Evolutionary conservation across 495 filamentous ascomycete species (phyloP), one percentile per base, ranked within the genome.

Genomic region (Aspergillus kassunensis): DNA sequence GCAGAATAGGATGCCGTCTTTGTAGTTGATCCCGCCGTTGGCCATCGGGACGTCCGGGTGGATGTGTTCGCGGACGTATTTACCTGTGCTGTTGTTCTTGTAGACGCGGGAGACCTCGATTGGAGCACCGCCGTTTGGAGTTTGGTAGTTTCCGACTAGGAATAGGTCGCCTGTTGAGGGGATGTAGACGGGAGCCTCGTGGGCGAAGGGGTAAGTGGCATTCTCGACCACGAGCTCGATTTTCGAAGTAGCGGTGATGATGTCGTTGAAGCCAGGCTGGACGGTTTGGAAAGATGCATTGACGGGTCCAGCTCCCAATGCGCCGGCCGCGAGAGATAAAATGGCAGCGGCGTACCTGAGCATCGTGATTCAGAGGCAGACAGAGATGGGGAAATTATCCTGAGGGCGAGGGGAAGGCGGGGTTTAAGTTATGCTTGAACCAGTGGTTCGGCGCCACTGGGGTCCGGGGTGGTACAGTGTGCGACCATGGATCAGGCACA

Each of bases 171-270:
- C 29, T 3, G 27, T 45, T 0, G 48, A 47, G n/a, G 60, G 60
- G 44, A 76, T 65, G 62, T 73, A 88, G 48, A 81, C 75, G 46
- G 83, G 81, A 1, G 78, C 80, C 65, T 82, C 78, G 66, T 83
- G 78, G 65, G 87, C 87, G 51, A 72, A 76, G 4, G 70, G 62
- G 44, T 69, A 72, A 11, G 34, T 44, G 0, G 51, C 42, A 41
- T 76, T 66, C 34, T 71, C 58, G 10, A 63, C 45, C 1, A 70
- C 53, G 34, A 68, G 57, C 11, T 65, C 48, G 24, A 72, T 46
- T 19, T 54, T 60, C 10, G 71, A 68, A 4, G 49, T 44, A 4
- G 55, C 35, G 39, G 69, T 67, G 9, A 68, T 36, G 27, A 73
- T 57, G 24, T 54, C 18, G 10, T 42, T 12, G 43, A 45, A 45